A percentile compares a stretch with the other conserved stretches of the same genome.
Evolutionary conservation across 1,139 yeast species (phyloP).

Genomic region (Diutina scorzettiae): DNA sequence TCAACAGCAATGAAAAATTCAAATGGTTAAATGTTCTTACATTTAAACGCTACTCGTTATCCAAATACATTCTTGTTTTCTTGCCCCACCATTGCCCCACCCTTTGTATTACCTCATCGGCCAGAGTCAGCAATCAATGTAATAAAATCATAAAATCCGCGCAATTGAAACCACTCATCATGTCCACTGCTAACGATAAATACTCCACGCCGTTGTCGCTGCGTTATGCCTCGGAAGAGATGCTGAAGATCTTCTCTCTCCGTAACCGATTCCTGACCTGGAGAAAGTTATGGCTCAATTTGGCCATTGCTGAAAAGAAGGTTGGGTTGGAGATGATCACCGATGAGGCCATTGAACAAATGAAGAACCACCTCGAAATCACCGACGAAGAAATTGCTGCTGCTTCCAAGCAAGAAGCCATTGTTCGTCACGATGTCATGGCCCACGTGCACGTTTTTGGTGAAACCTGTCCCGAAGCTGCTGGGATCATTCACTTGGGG

Average conservation of each 20-base stretch:
- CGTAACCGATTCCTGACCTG: slow-evolving; percentile 95
- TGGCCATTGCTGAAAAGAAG: slow-evolving; percentile 92
- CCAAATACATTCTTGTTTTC: too few relatives aligned
- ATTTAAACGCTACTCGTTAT: too few relatives aligned
- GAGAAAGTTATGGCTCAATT: slow-evolving; percentile 94
- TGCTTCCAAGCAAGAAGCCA: slow-evolving; percentile 91
- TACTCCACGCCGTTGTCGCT: slow-evolving; percentile 91
- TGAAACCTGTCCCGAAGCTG: slow-evolving; percentile 85
- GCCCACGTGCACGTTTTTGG: slow-evolving; percentile 97
- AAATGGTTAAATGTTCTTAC: too few relatives aligned
- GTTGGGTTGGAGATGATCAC: slow-evolving; percentile 76
- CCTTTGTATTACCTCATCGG: background rate
- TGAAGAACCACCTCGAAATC: slow-evolving; percentile 64
- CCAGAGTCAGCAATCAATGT: slow-evolving; percentile 5
- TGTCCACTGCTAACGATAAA: slow-evolving; percentile 38
- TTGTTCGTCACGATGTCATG: slow-evolving; percentile 98
- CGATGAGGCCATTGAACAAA: slow-evolving; percentile 83
- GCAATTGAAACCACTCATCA: background rate
- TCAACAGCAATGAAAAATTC: too few relatives aligned
- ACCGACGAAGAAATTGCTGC: slow-evolving; percentile 87
- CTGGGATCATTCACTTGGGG: slow-evolving; percentile 96
- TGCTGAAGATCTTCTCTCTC: slow-evolving; percentile 84
- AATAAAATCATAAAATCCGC: too few relatives aligned
- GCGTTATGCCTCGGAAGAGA: slow-evolving; percentile 95
- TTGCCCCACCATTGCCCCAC: background rate